phyloP scores from a whole-genome alignment of 345 rosid species.

The Linum lewisii region DNA sequence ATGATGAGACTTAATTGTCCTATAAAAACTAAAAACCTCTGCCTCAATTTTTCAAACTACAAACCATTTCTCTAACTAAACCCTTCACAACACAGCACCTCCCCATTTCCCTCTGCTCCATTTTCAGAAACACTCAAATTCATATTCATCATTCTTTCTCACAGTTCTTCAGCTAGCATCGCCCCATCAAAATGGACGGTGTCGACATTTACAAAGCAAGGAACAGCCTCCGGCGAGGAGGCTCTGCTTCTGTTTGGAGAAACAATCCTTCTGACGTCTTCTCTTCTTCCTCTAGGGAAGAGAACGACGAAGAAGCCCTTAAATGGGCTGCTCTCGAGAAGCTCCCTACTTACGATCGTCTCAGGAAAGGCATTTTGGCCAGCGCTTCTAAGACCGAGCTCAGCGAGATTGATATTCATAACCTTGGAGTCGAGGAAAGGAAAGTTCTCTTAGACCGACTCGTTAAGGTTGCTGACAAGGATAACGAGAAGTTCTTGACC shows the following conservation, averaged over 20 bases:
- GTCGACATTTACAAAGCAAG: neutral
- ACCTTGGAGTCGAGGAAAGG: conserved; percentile 1
- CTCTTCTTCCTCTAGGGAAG: neutral
- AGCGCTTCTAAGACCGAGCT: neutral
- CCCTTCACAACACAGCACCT: too few species aligned
- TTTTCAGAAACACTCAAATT: too few species aligned
- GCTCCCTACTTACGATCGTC: conserved; percentile 2
- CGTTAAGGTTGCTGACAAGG: neutral
- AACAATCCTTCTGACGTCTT: neutral
- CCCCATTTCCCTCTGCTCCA: neutral
- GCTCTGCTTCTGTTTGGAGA: neutral
- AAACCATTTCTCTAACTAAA: too few species aligned
- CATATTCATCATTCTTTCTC: too few species aligned
- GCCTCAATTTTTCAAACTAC: too few species aligned
- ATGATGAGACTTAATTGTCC: too few species aligned
- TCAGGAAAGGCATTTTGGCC: conserved; percentile 3
- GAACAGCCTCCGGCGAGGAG: neutral
- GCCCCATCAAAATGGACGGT: neutral
- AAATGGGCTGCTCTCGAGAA: conserved; percentile 4
- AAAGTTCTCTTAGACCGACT: neutral
- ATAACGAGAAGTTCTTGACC: conserved; percentile 3
- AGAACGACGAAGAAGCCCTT: conserved; percentile 5
- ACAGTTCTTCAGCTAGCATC: neutral
- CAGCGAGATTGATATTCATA: conserved; percentile 1
- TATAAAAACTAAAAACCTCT: too few species aligned